A percentile compares a stretch with the other conserved stretches of the same genome.
phyloP scores from a whole-genome alignment of 129 eudicot species.

The Silybum marianum region DNA sequence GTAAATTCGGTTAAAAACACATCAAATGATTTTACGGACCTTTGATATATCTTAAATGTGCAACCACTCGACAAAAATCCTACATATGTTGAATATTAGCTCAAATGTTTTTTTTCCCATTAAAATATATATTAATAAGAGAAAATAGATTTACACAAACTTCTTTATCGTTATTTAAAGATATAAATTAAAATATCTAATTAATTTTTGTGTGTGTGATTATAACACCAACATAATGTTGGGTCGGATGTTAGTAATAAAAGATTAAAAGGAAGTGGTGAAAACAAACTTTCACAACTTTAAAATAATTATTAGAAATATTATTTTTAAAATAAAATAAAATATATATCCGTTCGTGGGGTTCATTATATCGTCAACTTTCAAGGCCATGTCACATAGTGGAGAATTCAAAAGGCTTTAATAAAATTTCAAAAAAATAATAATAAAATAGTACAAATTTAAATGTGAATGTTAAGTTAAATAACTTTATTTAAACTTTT shows the following conservation, averaged over 20 bases:
- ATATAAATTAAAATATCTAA: no score
- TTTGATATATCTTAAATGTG: no score
- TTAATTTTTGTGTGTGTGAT: not conserved
- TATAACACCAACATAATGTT: no score
- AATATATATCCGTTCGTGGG: not conserved
- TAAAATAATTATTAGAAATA: not conserved
- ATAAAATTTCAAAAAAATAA: not conserved
- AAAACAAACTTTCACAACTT: no score
- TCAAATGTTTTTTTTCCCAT: not conserved
- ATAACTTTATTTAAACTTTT: conserved; percentile 4
- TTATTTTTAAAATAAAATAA: no score
- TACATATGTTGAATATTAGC: no score
- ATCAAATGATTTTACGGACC: not conserved
- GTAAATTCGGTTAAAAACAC: not conserved
- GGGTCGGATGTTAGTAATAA: no score
- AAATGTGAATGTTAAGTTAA: conserved; percentile 7
- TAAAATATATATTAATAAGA: no score
- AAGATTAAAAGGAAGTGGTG: no score
- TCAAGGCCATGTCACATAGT: not conserved
- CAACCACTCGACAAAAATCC: not conserved
- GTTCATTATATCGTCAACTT: not conserved
- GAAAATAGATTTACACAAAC: no score
- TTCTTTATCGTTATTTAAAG: no score
- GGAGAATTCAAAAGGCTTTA: not conserved
- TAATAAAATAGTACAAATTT: not conserved